These are phyloP conservation scores for Saturnispora serradocipensis DNA, from an alignment of 805 yeast species.

Conservation along the genomic window DNA sequence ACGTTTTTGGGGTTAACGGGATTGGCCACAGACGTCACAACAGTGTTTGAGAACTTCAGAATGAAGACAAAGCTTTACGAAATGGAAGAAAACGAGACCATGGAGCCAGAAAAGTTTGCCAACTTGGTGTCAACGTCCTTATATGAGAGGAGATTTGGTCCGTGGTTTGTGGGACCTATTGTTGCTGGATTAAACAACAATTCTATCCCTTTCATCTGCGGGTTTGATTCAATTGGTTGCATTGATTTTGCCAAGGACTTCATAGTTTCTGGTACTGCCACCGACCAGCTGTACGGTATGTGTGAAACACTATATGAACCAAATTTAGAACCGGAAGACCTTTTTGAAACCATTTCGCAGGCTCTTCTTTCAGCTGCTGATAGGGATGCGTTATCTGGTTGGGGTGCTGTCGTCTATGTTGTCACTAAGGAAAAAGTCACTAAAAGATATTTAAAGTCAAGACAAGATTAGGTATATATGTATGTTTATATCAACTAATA, in stretches of 20 bases:
- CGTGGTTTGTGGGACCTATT: constrained; percentile 92
- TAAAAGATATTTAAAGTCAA: constrained; percentile 79
- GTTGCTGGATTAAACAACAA: constrained; percentile 90
- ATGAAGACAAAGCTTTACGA: constrained; percentile 82
- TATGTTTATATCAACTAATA: background rate
- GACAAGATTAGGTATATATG: constrained; percentile 65
- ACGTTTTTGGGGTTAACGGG: constrained; percentile 91
- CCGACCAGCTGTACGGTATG: constrained; percentile 97
- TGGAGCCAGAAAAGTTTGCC: constrained; percentile 92
- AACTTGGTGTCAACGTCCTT: constrained; percentile 83
- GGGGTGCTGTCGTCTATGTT: constrained; percentile 95
- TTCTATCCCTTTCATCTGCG: constrained; percentile 82
- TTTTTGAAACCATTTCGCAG: constrained; percentile 92
- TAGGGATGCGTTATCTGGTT: constrained; percentile 94
- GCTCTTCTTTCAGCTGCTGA: constrained; percentile 91
- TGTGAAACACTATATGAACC: constrained; percentile 97
- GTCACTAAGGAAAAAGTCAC: constrained; percentile 87
- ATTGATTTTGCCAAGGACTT: constrained; percentile 92
- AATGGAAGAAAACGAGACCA: constrained; percentile 80
- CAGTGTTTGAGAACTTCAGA: constrained; percentile 74
- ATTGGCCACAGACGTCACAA: constrained; percentile 85
- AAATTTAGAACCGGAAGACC: constrained; percentile 83
- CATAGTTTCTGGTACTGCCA: constrained; percentile 90
- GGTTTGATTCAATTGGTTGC: constrained; percentile 94
- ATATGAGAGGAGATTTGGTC: constrained; percentile 89